These are phyloP conservation scores for Quercus engelmannii DNA, from an alignment of 306 rosid species.

Conservation along the genomic window DNA sequence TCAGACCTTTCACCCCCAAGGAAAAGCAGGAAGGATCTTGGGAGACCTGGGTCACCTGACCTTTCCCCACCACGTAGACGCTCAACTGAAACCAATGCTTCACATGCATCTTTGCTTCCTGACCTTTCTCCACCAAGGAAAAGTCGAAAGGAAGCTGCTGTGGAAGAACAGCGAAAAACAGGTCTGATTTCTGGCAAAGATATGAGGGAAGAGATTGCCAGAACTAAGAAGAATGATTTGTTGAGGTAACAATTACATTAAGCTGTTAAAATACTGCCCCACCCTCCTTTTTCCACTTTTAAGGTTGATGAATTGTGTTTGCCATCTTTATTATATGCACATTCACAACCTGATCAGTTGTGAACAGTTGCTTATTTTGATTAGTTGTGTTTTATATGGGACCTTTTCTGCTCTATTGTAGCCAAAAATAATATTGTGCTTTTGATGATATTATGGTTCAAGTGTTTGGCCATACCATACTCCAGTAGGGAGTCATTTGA, in stretches of 20 bases:
- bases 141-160: constrained; percentile 35
- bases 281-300: not conserved
- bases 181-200: constrained; percentile 80
- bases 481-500: not conserved
- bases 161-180: constrained; percentile 44
- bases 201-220: constrained; percentile 68
- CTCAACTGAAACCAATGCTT: constrained; percentile 22
- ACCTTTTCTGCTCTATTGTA: not conserved
- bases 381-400: not conserved
- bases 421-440: not conserved
- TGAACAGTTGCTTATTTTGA: not conserved
- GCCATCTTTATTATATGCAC: not conserved
- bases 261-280: not conserved
- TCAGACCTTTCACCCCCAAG: constrained; percentile 70
- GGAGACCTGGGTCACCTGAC: constrained; percentile 23
- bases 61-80: constrained; percentile 15
- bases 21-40: constrained; percentile 40
- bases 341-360: not conserved
- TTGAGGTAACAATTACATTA: constrained; percentile 42
- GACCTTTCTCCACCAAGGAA: constrained; percentile 74
- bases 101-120: constrained; percentile 29
- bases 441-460: not conserved
- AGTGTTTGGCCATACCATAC: not conserved
- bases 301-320: not conserved
- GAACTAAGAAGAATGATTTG: constrained; percentile 60